phyloP scores from a whole-genome alignment of 257 asterid species.

The Fraxinus cuspidata region DNA sequence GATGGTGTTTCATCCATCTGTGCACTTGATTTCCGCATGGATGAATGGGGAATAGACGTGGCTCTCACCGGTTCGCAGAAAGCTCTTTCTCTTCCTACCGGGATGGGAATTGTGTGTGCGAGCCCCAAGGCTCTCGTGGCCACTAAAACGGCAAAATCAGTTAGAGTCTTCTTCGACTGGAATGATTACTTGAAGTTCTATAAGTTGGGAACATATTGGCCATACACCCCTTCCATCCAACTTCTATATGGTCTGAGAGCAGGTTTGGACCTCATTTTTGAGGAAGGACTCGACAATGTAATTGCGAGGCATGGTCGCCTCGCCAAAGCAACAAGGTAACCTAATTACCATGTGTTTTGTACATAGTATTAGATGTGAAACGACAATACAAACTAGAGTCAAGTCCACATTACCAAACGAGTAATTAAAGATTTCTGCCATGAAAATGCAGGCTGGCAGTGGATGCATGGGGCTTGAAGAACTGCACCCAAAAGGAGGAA shows the following conservation, averaged over 20 bases:
- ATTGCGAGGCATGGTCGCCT: conserved; percentile 83
- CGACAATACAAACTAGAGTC: no score
- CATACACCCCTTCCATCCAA: conserved; percentile 96
- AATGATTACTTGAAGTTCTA: conserved; percentile 87
- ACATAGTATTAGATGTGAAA: no score
- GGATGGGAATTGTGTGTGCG: conserved; percentile 85
- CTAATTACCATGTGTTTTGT: neutral
- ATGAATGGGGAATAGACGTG: conserved; percentile 95
- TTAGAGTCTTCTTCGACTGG: conserved; percentile 96
- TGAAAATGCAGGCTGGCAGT: conserved; percentile 72
- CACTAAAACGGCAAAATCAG: conserved; percentile 76
- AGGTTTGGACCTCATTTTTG: conserved; percentile 84
- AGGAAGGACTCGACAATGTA: conserved; percentile 95
- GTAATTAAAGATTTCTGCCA: neutral
- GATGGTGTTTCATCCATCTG: conserved; percentile 98
- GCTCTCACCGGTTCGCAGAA: conserved; percentile 95
- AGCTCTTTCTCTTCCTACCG: conserved; percentile 94
- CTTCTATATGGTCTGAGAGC: conserved; percentile 87
- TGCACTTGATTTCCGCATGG: conserved; percentile 97
- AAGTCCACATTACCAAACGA: neutral
- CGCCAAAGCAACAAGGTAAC: conserved; percentile 86
- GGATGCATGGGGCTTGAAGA: conserved; percentile 99
- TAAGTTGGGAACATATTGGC: conserved; percentile 94
- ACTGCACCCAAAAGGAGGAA: conserved; percentile 96
- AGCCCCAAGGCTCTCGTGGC: conserved; percentile 95